These are phyloP conservation scores for Papilionanthe hybrid DNA, from an alignment of 116 monocot species.

Conservation along the genomic window DNA sequence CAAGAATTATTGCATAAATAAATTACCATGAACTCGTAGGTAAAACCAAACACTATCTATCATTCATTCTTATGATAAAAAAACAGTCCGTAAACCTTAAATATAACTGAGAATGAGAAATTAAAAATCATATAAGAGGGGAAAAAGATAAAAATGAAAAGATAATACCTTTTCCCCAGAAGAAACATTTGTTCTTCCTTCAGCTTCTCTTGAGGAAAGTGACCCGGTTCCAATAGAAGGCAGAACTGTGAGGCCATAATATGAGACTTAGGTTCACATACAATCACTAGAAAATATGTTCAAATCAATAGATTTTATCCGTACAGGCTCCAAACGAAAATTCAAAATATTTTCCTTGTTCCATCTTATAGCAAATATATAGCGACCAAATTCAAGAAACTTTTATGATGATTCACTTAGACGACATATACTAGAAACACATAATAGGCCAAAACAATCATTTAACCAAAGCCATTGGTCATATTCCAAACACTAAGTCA, in stretches of 20 bases:
- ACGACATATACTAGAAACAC: not conserved
- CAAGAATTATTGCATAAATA: not conserved
- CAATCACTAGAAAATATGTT: not conserved
- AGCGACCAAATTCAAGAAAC: not conserved
- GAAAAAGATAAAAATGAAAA: not conserved
- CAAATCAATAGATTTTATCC: not conserved
- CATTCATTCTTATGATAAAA: not conserved
- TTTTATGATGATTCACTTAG: not conserved
- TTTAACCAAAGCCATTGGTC: not conserved
- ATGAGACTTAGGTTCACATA: not conserved
- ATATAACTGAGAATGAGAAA: not conserved
- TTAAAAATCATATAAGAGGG: not conserved
- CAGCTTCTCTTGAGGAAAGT: slow-evolving; percentile 90
- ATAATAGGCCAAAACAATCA: not conserved
- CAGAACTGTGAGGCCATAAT: slow-evolving; percentile 60
- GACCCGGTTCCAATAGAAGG: slow-evolving; percentile 90
- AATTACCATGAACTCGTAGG: not conserved
- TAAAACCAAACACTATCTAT: not conserved
- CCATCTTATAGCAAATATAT: not conserved
- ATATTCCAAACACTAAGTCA: not conserved
- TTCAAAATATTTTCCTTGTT: not conserved
- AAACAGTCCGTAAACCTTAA: not conserved
- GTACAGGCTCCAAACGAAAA: not conserved
- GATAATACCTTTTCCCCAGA: slow-evolving; percentile 74
- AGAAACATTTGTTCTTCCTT: slow-evolving; percentile 80